These are phyloP conservation scores for Kodamaea lidongshanica DNA, from an alignment of 805 yeast species.

Conservation along the genomic window DNA sequence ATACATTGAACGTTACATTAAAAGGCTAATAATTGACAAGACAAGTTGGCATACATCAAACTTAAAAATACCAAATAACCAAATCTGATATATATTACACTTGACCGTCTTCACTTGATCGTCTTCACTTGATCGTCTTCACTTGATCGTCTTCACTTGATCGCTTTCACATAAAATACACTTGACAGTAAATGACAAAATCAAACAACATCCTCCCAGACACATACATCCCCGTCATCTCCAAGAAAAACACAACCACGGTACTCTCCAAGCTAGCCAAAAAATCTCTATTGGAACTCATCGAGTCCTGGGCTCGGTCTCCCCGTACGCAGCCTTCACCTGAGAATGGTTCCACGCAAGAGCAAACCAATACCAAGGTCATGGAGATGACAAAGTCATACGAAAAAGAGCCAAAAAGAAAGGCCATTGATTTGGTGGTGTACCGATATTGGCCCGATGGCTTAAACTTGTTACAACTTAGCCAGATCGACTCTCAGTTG, in stretches of 20 bases:
- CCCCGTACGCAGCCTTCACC: conserved; percentile 18
- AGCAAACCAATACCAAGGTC: conserved; percentile 17
- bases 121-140: too few relatives aligned
- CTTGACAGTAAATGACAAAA: conserved; percentile 1
- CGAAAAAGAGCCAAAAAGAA: conserved; percentile 20
- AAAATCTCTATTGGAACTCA: conserved; percentile 26
- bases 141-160: too few relatives aligned
- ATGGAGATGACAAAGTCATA: conserved; percentile 12
- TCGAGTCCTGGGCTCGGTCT: conserved; percentile 30
- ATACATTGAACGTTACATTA: too few relatives aligned
- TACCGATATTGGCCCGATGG: conserved; percentile 51
- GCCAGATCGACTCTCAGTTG: conserved; percentile 64
- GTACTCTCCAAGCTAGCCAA: conserved; percentile 28
- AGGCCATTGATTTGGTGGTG: conserved; percentile 40
- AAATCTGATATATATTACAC: too few relatives aligned
- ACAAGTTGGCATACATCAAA: too few relatives aligned
- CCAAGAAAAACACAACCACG: conserved; percentile 14
- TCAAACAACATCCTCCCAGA: conserved; percentile 31
- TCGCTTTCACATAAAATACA: too few relatives aligned
- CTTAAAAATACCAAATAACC: too few relatives aligned
- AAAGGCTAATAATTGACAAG: too few relatives aligned
- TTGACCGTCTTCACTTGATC: too few relatives aligned
- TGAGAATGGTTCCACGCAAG: conserved; percentile 13
- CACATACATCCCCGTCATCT: conserved; percentile 31
- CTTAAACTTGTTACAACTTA: conserved; percentile 55